Evolutionary conservation across 371 early-diverging fungal species (phyloP).

Genomic region (Rhizomucor pusillus): DNA sequence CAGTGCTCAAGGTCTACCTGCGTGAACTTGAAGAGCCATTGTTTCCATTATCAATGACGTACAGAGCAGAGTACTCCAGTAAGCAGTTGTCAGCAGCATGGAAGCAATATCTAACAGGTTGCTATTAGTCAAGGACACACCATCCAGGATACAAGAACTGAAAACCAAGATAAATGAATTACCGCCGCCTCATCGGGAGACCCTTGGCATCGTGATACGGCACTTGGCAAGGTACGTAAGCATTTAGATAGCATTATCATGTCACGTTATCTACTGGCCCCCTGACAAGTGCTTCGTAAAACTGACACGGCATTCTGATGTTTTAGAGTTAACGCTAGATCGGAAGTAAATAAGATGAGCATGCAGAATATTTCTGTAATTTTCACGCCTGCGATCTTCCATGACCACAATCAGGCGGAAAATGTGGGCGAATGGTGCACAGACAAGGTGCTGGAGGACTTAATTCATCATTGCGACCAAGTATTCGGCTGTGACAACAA

Average conservation of each 20-base stretch:
- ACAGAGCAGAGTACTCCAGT: slow-evolving; percentile 58
- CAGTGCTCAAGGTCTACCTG: slow-evolving; percentile 62
- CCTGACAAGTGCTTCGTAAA: no score
- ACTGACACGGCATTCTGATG: background rate
- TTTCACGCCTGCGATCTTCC: slow-evolving; percentile 62
- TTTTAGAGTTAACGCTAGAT: slow-evolving; percentile 37
- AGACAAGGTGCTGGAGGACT: slow-evolving; percentile 41
- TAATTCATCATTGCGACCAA: slow-evolving; percentile 25
- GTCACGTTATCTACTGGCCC: no score
- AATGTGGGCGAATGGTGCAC: slow-evolving; percentile 43
- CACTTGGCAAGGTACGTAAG: slow-evolving; percentile 50
- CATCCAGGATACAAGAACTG: slow-evolving; percentile 21
- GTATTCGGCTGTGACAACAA: slow-evolving; percentile 21
- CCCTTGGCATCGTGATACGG: slow-evolving; percentile 40
- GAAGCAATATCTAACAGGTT: background rate
- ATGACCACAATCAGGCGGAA: slow-evolving; percentile 55
- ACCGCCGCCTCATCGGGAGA: slow-evolving; percentile 47
- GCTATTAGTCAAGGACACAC: slow-evolving; percentile 12
- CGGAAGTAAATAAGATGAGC: slow-evolving; percentile 57
- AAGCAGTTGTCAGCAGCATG: slow-evolving; percentile 12
- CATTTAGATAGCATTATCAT: no score
- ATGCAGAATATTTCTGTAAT: slow-evolving; percentile 55
- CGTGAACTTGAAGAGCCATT: slow-evolving; percentile 64
- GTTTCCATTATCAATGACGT: slow-evolving; percentile 48
- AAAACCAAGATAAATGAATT: slow-evolving; percentile 33